These are phyloP conservation scores for Daucus carota DNA, from an alignment of 129 eudicot genomes.

Conservation along the genomic window DH1_v3.0 NC_030388.2:20872501-20873000, in stretches of 20 bases:
- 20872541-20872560: constrained; percentile 40
- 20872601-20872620: constrained; percentile 77
- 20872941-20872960: constrained; percentile 26
- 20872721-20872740: constrained; percentile 2
- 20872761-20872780: constrained; percentile 26
- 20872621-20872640: constrained; percentile 32
- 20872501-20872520: constrained; percentile 31
- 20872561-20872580: constrained; percentile 33
- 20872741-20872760: constrained; percentile 10
- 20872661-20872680: constrained; percentile 14
- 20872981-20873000: constrained; percentile 35
- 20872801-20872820: constrained; percentile 23
- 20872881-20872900: constrained; percentile 27
- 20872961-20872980: constrained; percentile 24
- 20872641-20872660: constrained; percentile 14
- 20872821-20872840: constrained; percentile 25
- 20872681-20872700: constrained; percentile 3
- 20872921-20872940: constrained; percentile 47
- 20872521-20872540: constrained; percentile 57
- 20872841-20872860: constrained; percentile 27
- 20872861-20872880: constrained; percentile 20
- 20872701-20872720: neutral
- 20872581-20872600: constrained; percentile 51
- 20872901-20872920: constrained; percentile 36
- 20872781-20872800: constrained; percentile 29